Evolutionary conservation across 2,329 filamentous ascomycete species (phyloP).

Genomic region (Pseudopithomyces chartarum): DNA sequence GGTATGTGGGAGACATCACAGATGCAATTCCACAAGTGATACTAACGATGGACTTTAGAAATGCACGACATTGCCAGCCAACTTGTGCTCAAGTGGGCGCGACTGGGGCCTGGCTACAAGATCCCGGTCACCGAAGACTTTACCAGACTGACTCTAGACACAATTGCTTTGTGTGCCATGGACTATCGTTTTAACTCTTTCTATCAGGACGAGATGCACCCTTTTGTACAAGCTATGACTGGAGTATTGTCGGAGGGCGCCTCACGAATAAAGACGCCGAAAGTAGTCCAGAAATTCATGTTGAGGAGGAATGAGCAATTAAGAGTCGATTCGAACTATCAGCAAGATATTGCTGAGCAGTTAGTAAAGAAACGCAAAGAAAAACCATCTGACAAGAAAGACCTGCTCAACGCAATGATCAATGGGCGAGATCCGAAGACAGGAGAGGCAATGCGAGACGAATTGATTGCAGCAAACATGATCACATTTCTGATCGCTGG

Average conservation of each 20-base stretch:
- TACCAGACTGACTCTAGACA: constrained; percentile 34
- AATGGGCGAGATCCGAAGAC: constrained; percentile 63
- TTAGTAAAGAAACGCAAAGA: constrained; percentile 58
- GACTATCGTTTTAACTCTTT: constrained; percentile 38
- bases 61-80: constrained; percentile 63
- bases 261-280: constrained; percentile 7
- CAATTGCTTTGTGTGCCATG: constrained; percentile 36
- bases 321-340: background rate
- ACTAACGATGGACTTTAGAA: background rate
- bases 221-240: constrained; percentile 32
- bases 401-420: constrained; percentile 63
- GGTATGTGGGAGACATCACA: constrained; percentile 59
- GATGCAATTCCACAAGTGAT: constrained; percentile 53
- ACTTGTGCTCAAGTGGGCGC: constrained; percentile 68
- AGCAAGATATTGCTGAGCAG: constrained; percentile 57
- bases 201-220: constrained; percentile 30
- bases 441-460: constrained; percentile 58
- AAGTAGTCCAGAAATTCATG: background rate
- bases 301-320: background rate
- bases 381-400: constrained; percentile 57
- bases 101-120: constrained; percentile 44
- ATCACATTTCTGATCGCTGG: constrained; percentile 65
- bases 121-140: constrained; percentile 37
- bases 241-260: constrained; percentile 20
- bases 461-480: constrained; percentile 67